phyloP scores from a whole-genome alignment of 1,284 basidiomycete species.

The Papiliotrema nemorosa region DNA sequence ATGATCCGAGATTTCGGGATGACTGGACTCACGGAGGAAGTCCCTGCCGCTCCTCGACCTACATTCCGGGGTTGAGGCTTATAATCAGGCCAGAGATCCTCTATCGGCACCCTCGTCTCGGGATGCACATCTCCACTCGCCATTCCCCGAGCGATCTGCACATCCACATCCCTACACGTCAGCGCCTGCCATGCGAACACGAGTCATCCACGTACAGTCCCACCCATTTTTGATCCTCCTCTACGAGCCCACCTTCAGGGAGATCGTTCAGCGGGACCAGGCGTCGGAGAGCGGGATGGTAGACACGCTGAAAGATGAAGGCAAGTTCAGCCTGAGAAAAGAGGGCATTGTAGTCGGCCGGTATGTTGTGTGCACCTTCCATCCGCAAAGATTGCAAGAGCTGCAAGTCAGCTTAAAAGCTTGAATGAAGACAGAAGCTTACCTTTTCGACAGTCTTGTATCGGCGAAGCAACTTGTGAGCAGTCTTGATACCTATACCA shows the following conservation, averaged over 20 bases:
- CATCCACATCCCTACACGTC: conserved; percentile 35
- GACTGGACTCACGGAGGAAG: too few relatives aligned
- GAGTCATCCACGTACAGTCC: conserved; percentile 60
- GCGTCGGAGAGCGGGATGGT: conserved; percentile 64
- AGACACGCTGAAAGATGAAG: conserved; percentile 92
- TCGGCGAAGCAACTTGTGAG: conserved; percentile 73
- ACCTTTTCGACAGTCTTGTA: conserved; percentile 85
- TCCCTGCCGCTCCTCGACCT: neutral
- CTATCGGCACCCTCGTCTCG: conserved; percentile 65
- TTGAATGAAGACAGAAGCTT: neutral
- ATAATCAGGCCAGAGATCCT: conserved; percentile 71
- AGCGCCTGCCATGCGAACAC: neutral
- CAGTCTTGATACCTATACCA: conserved; percentile 95
- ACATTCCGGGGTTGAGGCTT: conserved; percentile 9
- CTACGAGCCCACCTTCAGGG: conserved; percentile 55
- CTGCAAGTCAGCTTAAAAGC: conserved; percentile 24
- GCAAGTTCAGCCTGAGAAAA: conserved; percentile 78
- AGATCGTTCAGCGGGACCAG: conserved; percentile 68
- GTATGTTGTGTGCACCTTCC: conserved; percentile 82
- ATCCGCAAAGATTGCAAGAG: conserved; percentile 68
- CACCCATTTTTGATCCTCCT: conserved; percentile 67
- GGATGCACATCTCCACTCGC: conserved; percentile 77
- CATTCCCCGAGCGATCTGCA: conserved; percentile 55
- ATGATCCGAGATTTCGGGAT: neutral
- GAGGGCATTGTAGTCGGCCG: conserved; percentile 68